These are phyloP conservation scores for Fusarium decemcellulare DNA, from an alignment of 2,329 filamentous ascomycete species.

Conservation along the genomic window DNA sequence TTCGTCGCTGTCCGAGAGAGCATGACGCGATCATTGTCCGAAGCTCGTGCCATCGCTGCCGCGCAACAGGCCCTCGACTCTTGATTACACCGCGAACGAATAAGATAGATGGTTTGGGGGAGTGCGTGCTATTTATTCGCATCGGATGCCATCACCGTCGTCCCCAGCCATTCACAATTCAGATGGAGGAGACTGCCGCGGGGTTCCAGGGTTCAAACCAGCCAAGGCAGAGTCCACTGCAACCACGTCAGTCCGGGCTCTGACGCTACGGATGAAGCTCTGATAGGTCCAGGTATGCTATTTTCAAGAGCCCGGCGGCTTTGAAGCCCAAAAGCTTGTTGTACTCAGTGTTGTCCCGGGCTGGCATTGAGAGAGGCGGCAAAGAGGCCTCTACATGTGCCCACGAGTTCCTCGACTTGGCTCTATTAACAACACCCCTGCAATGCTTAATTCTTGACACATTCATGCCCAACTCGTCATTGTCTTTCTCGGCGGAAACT, in stretches of 20 bases:
- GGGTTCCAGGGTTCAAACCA: constrained; percentile 24
- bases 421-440: background rate
- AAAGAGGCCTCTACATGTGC: background rate
- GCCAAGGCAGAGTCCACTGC: constrained; percentile 17
- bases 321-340: constrained; percentile 12
- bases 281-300: constrained; percentile 17
- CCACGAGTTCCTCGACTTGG: background rate
- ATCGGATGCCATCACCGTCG: constrained; percentile 8
- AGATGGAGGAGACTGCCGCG: constrained; percentile 22
- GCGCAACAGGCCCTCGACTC: constrained; percentile 41
- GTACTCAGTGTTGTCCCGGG: constrained; percentile 4
- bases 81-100: constrained; percentile 12
- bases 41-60: constrained; percentile 44
- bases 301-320: constrained; percentile 15
- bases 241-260: constrained; percentile 18
- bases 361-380: constrained; percentile 3
- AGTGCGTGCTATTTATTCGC: constrained; percentile 43
- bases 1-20: constrained; percentile 64
- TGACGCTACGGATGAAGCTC: background rate
- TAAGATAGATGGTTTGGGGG: constrained; percentile 22
- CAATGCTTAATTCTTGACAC: background rate
- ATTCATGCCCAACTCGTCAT: constrained; percentile 37
- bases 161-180: constrained; percentile 31
- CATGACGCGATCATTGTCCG: constrained; percentile 47
- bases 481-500: constrained; percentile 5